These are phyloP conservation scores for Pisolithus marmoratus DNA, from an alignment of 768 basidiomycete species.

Conservation along the genomic window DNA sequence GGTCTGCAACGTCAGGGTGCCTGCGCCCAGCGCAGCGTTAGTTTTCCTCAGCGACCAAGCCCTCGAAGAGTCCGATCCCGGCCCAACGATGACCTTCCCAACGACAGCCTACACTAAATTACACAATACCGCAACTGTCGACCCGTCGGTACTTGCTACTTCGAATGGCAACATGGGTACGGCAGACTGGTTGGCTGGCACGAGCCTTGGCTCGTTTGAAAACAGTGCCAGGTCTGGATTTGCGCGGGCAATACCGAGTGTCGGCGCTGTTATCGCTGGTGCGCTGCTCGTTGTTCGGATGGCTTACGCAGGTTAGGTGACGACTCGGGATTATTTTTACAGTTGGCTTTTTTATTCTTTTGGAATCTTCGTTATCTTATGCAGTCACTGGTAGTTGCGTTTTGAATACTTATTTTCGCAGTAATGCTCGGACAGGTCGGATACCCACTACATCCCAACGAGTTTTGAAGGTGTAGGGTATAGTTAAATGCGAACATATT, in stretches of 20 bases:
- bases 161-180: slow-evolving; percentile 52
- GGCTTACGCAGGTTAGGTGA: neutral
- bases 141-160: slow-evolving; percentile 49
- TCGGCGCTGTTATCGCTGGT: slow-evolving; percentile 12
- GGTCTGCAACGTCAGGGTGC: slow-evolving; percentile 55
- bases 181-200: slow-evolving; percentile 10
- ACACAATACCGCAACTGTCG: slow-evolving; percentile 52
- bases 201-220: slow-evolving; percentile 3
- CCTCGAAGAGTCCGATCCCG: slow-evolving; percentile 28
- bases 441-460: neutral
- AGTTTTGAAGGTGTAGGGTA: too few relatives aligned
- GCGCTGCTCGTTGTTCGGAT: slow-evolving; percentile 7
- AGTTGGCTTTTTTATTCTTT: slow-evolving; percentile 7
- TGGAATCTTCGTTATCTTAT: slow-evolving; percentile 10
- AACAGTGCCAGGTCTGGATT: slow-evolving; percentile 3
- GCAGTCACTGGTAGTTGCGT: slow-evolving; percentile 2
- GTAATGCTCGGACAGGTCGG: neutral
- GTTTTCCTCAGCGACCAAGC: slow-evolving; percentile 57
- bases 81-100: slow-evolving; percentile 42
- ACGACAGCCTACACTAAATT: slow-evolving; percentile 54
- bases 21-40: slow-evolving; percentile 69
- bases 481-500: too few relatives aligned
- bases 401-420: neutral
- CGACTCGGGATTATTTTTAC: neutral
- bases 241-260: slow-evolving; percentile 7